A percentile compares a stretch with the other conserved stretches of the same genome.
Evolutionary conservation across 2,329 filamentous ascomycete genomes (phyloP).

Genomic region (Exophiala oligosperma): DNA sequence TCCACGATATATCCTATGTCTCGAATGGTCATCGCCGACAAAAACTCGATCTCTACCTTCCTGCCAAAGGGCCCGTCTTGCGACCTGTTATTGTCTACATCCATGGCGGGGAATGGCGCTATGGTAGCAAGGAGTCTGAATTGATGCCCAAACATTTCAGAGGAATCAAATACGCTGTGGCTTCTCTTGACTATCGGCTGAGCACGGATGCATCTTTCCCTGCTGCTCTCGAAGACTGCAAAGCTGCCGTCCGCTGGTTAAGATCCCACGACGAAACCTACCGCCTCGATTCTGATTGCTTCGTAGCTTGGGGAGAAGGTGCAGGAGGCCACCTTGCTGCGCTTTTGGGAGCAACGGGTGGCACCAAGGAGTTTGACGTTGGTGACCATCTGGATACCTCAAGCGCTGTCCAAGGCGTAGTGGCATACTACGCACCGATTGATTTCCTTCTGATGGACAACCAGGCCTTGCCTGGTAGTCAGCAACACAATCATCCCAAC

Average conservation of each 20-base stretch:
- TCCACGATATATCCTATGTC: background rate
- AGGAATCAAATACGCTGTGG: conserved; percentile 9
- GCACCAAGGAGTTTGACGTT: conserved; percentile 10
- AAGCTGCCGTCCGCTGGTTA: conserved; percentile 16
- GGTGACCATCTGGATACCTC: conserved; percentile 10
- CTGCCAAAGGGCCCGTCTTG: background rate
- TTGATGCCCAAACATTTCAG: conserved; percentile 6
- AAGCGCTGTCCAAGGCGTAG: conserved; percentile 7
- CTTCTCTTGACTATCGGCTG: conserved; percentile 17
- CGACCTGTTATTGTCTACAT: conserved; percentile 19
- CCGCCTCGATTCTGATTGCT: conserved; percentile 2
- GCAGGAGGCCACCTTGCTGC: conserved; percentile 14
- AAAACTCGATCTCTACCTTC: conserved; percentile 18
- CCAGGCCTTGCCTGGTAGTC: conserved; percentile 2
- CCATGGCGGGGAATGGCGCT: conserved; percentile 12
- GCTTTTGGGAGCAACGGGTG: conserved; percentile 9
- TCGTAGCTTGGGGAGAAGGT: conserved; percentile 17
- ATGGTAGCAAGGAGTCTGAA: conserved; percentile 7
- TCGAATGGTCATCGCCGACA: conserved; percentile 9
- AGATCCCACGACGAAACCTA: conserved; percentile 6
- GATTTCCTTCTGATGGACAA: conserved; percentile 16
- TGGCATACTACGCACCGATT: conserved; percentile 11
- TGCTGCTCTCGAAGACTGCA: conserved; percentile 16
- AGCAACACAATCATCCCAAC: conserved; percentile 3
- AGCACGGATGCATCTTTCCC: conserved; percentile 12